These are phyloP conservation scores for Monosporozyma solicola DNA, from an alignment of 805 yeast genomes.

Conservation along the genomic window DNA sequence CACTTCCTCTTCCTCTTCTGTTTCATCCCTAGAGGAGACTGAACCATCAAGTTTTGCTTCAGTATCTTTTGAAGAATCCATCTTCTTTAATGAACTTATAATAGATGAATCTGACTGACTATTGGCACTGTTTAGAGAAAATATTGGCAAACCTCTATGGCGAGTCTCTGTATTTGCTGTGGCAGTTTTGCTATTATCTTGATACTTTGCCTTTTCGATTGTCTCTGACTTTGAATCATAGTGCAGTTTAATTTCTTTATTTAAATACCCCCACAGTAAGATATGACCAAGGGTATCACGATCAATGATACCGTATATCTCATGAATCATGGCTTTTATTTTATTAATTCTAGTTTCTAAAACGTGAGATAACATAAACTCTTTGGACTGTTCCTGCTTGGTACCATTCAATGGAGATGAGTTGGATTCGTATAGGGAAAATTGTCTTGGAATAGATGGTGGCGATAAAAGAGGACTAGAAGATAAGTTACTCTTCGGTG, in stretches of 20 bases:
- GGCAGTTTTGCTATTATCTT: background rate
- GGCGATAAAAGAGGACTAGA: background rate
- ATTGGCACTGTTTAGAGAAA: background rate
- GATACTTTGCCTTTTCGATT: background rate
- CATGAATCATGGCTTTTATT: slow-evolving; percentile 9
- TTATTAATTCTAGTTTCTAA: slow-evolving; percentile 7
- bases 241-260: background rate
- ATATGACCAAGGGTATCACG: slow-evolving; percentile 18
- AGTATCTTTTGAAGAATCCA: background rate
- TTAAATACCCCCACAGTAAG: slow-evolving; percentile 8
- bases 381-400: background rate
- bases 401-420: background rate
- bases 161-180: background rate
- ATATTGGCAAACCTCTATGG: background rate
- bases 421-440: background rate
- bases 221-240: background rate
- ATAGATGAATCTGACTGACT: background rate
- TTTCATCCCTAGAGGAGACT: background rate
- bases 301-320: slow-evolving; percentile 13
- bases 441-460: background rate
- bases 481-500: background rate
- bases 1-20: background rate
- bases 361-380: background rate
- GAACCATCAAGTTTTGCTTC: background rate
- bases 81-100: background rate